Evolutionary conservation across 208 protist genomes (phyloP), one percentile per base, ranked within the genome.

Genomic region (Naegleria lovaniensis): DNA sequence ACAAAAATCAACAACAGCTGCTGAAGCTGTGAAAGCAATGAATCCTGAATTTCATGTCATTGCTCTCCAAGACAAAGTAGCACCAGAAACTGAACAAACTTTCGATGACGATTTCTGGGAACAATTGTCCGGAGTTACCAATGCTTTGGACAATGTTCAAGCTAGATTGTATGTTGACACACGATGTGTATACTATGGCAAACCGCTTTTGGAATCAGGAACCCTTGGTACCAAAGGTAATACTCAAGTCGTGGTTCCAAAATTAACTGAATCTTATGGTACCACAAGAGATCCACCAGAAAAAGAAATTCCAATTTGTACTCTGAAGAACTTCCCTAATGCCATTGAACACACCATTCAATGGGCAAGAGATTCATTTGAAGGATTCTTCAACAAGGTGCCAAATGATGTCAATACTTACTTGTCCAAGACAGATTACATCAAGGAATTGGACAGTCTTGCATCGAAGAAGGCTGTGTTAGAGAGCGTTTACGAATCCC

Each of bases 261-360:
- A 94, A 48, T 92, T 99, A 48, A 99, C 99, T 38, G 98, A 99
- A 94, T 98, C 95, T 87, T 99, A 99, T 95, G 95, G 96, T 88
- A 97, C 95, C 38, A 98, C 96, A 79, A 94, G 95, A 90, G 99
- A 99, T 93, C 98, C 98, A 38, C 98, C 98, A 40, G 98, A 99
- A 94, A 98, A 99, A 93, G 94, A 95, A 13, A 99, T 99, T 92
- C 98, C 99, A 40, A 95, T 99, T n/a, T 99, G 99, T 95, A 99
- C 99, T 25, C 94, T 99, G 33, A 99, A 99, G 93, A 99, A 99
- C 94, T 99, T 99, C 95, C 99, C 99, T n/a, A 98, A 99, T 94
- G 93, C 95, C 40, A 99, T 99, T 94, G 98, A 99, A 94, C 99
- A 99, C 94, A 99, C 97, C 13, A 99, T 99, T 91, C 97, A 99